Evolutionary conservation across 2,329 filamentous ascomycete genomes (phyloP).

Genomic region (Venturiaceae sp.): DNA sequence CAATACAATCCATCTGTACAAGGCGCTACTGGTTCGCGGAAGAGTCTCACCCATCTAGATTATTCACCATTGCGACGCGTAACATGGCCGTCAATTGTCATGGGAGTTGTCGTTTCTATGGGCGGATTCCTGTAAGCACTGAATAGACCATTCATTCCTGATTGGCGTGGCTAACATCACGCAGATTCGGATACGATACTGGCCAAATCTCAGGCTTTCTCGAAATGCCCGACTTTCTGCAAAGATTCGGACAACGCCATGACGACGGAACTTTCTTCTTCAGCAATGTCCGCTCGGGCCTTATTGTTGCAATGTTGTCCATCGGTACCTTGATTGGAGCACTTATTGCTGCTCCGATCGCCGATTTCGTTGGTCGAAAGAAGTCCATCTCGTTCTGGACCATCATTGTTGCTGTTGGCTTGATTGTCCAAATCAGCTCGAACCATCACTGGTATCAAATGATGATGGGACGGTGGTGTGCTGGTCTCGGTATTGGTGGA

Average conservation of each 20-base stretch:
- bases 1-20: not conserved
- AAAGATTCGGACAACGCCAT: conserved; percentile 3
- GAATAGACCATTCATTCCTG: not conserved
- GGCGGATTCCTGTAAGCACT: not conserved
- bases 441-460: conserved; percentile 30
- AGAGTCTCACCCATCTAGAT: not conserved
- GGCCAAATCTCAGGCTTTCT: conserved; percentile 9
- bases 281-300: conserved; percentile 23
- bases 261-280: conserved; percentile 12
- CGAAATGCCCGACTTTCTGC: conserved; percentile 8
- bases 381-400: conserved; percentile 40
- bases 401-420: conserved; percentile 29
- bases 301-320: conserved; percentile 20
- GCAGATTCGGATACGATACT: conserved; percentile 8
- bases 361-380: conserved; percentile 41
- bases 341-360: conserved; percentile 34
- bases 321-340: conserved; percentile 33
- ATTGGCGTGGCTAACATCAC: not conserved
- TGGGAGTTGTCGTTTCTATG: not conserved
- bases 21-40: not conserved
- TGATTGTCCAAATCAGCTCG: conserved; percentile 33
- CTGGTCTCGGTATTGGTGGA: conserved; percentile 32
- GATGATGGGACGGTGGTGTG: conserved; percentile 35
- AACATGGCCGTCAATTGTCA: not conserved
- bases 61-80: not conserved